phyloP scores from a whole-genome alignment of 2,329 filamentous ascomycete species.

The Arthroderma uncinatum region DNA sequence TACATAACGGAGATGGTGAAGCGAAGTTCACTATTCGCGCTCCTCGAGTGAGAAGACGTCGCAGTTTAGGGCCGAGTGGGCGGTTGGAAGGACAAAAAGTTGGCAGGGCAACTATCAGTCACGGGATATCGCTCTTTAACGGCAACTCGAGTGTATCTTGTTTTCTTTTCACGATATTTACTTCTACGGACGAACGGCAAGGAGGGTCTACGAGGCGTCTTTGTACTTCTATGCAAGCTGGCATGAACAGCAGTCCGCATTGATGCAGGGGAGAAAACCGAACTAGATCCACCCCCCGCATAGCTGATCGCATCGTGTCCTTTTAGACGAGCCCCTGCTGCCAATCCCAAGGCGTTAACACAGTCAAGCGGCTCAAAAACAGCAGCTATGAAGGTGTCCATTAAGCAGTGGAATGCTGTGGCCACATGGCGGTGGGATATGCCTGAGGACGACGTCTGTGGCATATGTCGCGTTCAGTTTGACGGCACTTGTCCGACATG shows the following conservation, averaged over 20 bases:
- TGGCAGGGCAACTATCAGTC: constrained; percentile 1
- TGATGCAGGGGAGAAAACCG: neutral
- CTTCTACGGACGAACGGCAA: neutral
- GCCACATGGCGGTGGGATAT: constrained; percentile 98
- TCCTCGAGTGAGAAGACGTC: neutral
- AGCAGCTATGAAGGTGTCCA: constrained; percentile 75
- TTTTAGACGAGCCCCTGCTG: constrained; percentile 7
- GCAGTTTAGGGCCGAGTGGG: too few relatives aligned
- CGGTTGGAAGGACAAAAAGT: neutral
- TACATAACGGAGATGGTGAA: constrained; percentile 20
- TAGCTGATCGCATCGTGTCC: neutral
- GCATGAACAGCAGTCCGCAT: neutral
- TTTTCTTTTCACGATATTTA: neutral
- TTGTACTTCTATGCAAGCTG: neutral
- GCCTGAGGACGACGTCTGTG: constrained; percentile 92
- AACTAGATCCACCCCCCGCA: neutral
- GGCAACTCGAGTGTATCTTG: too few relatives aligned
- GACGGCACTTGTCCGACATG: constrained; percentile 96
- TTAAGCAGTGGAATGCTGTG: constrained; percentile 85
- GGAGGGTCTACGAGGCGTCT: neutral
- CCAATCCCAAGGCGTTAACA: neutral
- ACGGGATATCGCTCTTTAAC: neutral
- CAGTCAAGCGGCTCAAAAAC: constrained; percentile 9
- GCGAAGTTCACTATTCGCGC: neutral
- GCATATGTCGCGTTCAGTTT: constrained; percentile 96